A percentile compares a stretch with the other conserved stretches of the same genome.
Conservation (phyloP, 2,329 filamentous ascomycete genomes). For the Paraphoma chrysanthemicola region DNA sequence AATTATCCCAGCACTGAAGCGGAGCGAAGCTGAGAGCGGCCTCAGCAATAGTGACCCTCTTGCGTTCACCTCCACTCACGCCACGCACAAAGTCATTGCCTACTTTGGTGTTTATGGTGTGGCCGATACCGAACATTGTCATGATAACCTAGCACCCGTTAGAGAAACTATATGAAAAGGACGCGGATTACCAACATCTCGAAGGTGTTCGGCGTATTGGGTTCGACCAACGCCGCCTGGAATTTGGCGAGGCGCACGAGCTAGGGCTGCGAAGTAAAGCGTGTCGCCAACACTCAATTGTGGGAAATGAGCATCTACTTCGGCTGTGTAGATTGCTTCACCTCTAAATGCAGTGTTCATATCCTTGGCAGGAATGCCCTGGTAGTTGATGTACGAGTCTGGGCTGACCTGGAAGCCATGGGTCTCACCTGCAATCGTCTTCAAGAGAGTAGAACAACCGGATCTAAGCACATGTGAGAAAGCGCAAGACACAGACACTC, state of each 20-base stretch:
- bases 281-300: conserved; percentile 78
- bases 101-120: conserved; percentile 73
- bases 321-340: conserved; percentile 84
- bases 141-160: conserved; percentile 61
- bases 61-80: conserved; percentile 73
- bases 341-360: conserved; percentile 80
- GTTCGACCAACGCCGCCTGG: conserved; percentile 63
- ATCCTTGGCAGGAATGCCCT: conserved; percentile 71
- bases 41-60: conserved; percentile 32
- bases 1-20: conserved; percentile 56
- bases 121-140: conserved; percentile 76
- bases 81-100: conserved; percentile 77
- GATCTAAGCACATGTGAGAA: conserved; percentile 34
- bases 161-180: neutral
- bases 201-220: conserved; percentile 65
- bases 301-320: conserved; percentile 81
- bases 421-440: conserved; percentile 81
- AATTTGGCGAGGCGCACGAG: conserved; percentile 64
- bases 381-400: conserved; percentile 78
- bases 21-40: conserved; percentile 22
- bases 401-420: conserved; percentile 77
- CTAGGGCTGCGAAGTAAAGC: conserved; percentile 72
- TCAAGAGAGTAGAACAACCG: conserved; percentile 82
- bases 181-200: conserved; percentile 52
- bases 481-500: neutral